phyloP scores from a whole-genome alignment of 192 early-diverging fungal species.

The Backusella luteola region DNA sequence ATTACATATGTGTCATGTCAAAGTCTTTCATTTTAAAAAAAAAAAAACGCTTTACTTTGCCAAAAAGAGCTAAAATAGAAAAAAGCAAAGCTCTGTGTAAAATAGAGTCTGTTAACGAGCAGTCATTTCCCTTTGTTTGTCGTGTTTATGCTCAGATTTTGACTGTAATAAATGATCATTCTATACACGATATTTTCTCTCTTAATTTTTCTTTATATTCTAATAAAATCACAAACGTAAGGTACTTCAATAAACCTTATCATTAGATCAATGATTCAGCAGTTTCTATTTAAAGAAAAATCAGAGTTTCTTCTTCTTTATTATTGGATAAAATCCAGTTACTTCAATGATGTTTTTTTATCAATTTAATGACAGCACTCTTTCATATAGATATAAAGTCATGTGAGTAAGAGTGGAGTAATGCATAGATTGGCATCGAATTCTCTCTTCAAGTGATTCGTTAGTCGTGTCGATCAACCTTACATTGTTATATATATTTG shows the following conservation, averaged over 20 bases:
- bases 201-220: neutral
- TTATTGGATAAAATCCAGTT: neutral
- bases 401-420: neutral
- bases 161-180: neutral
- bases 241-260: neutral
- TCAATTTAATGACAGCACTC: neutral
- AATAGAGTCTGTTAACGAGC: neutral
- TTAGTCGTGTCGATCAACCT: too few relatives aligned
- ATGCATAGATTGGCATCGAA: neutral
- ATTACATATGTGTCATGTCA: neutral
- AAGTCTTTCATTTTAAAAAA: neutral
- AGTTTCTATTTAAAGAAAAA: neutral
- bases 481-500: too few relatives aligned
- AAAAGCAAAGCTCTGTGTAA: neutral
- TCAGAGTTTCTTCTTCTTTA: neutral
- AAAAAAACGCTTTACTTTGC: neutral
- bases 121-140: neutral
- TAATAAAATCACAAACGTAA: neutral
- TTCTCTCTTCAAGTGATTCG: neutral
- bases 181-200: neutral
- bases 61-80: neutral
- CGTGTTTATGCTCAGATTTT: neutral
- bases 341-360: neutral
- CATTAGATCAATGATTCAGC: neutral
- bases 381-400: neutral